Percentiles rank a stretch among this genome's conserved stretches.
These are phyloP conservation scores for Ophiostoma australiae DNA, from an alignment of 2,329 filamentous ascomycete genomes.

Conservation along the genomic window DNA sequence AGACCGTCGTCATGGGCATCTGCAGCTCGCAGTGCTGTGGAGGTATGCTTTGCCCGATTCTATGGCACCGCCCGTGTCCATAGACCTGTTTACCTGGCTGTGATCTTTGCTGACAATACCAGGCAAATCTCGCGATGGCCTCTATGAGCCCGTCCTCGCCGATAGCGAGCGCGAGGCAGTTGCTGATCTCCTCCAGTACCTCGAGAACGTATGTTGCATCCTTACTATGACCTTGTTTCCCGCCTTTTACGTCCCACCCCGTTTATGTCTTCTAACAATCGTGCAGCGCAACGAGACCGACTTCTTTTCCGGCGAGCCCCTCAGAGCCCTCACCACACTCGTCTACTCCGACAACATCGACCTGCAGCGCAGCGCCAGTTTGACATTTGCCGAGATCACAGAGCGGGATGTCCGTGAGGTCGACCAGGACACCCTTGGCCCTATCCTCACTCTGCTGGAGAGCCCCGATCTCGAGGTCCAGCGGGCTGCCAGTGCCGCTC, in stretches of 20 bases:
- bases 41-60: constrained; percentile 35
- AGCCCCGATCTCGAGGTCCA: constrained; percentile 97
- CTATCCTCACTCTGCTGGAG: constrained; percentile 90
- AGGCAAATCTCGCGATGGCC: constrained; percentile 74
- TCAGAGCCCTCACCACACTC: constrained; percentile 87
- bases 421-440: constrained; percentile 88
- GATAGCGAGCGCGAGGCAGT: constrained; percentile 97
- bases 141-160: constrained; percentile 82
- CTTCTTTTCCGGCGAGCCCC: constrained; percentile 94
- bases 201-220: constrained; percentile 76
- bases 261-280: not conserved
- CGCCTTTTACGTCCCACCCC: not conserved
- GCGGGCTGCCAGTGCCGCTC: constrained; percentile 86
- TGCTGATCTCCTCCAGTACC: constrained; percentile 87
- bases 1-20: constrained; percentile 50
- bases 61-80: not conserved
- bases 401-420: constrained; percentile 98
- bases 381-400: constrained; percentile 98
- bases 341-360: constrained; percentile 99
- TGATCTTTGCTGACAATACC: constrained; percentile 13
- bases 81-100: constrained; percentile 20
- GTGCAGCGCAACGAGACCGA: constrained; percentile 86
- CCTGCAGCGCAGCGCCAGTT: constrained; percentile 89
- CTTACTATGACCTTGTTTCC: not conserved
- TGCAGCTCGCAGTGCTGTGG: constrained; percentile 60